Conservation (phyloP, 805 yeast genomes). For the Wickerhamiella kurtzmanii region DNA sequence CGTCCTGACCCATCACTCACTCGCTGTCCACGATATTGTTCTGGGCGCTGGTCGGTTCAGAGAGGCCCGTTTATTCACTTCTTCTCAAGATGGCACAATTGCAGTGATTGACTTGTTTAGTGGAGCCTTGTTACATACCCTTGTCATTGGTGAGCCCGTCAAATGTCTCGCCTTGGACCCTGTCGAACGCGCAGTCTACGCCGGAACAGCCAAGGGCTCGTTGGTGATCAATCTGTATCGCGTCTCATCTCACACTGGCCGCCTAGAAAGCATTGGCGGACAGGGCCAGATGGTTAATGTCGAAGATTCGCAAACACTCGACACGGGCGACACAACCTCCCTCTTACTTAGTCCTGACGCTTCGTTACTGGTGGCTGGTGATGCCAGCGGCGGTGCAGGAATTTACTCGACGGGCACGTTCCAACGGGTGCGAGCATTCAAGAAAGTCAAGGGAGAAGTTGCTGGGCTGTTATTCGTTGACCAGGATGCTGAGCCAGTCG, state of each 20-base stretch:
- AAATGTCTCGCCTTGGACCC: constrained; percentile 57
- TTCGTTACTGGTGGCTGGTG: constrained; percentile 59
- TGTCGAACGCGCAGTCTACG: constrained; percentile 59
- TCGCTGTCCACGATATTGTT: constrained; percentile 38
- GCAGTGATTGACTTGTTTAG: constrained; percentile 49
- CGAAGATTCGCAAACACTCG: constrained; percentile 10
- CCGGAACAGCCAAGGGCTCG: constrained; percentile 56
- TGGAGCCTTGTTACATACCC: constrained; percentile 46
- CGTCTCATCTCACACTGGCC: constrained; percentile 26
- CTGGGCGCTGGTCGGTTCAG: constrained; percentile 39
- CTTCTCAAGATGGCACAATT: constrained; percentile 61
- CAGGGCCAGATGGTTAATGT: constrained; percentile 38
- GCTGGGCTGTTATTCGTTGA: constrained; percentile 11
- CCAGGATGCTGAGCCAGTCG: constrained; percentile 9
- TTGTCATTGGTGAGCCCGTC: constrained; percentile 50
- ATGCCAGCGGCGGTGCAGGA: constrained; percentile 50
- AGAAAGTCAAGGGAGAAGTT: constrained; percentile 18
- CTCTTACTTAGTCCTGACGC: constrained; percentile 62
- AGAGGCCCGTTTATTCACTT: constrained; percentile 54
- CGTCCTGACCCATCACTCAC: constrained; percentile 27
- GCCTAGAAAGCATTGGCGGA: constrained; percentile 50
- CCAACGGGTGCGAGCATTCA: constrained; percentile 23
- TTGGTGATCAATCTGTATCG: constrained; percentile 39
- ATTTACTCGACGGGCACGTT: constrained; percentile 43
- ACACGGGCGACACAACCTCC: constrained; percentile 33